Percentiles rank a stretch among this genome's conserved stretches.
These are phyloP conservation scores for Cladorrhinum samala DNA, from an alignment of 495 filamentous ascomycete species.

Conservation along the genomic window DNA sequence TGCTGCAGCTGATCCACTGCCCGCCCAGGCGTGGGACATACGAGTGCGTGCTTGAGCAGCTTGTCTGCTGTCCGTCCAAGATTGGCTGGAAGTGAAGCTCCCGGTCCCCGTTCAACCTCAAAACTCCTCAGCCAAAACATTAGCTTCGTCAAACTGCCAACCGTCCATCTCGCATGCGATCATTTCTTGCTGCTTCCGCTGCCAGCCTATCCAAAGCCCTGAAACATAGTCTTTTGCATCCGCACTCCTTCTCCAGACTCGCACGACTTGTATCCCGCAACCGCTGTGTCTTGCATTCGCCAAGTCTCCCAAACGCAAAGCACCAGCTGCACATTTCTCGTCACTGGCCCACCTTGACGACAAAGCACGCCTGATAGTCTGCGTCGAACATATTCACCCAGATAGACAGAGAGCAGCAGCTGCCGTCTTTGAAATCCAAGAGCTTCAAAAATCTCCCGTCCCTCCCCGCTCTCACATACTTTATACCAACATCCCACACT, in stretches of 20 bases:
- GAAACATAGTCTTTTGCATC: no score
- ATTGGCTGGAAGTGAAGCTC: conserved; percentile 11
- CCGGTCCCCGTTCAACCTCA: not conserved
- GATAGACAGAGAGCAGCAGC: no score
- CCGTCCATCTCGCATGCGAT: not conserved
- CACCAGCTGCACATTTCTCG: not conserved
- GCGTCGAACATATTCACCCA: no score
- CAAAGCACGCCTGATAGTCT: not conserved
- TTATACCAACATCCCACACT: no score
- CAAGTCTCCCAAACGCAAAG: not conserved
- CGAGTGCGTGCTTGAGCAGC: no score
- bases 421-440: no score
- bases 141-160: conserved; percentile 1
- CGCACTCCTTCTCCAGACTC: no score
- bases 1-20: conserved; percentile 22
- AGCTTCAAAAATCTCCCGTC: not conserved
- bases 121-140: not conserved
- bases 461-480: not conserved
- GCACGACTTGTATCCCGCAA: no score
- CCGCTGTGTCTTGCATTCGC: not conserved
- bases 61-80: not conserved
- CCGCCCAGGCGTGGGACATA: conserved; percentile 3
- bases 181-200: not conserved
- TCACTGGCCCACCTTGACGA: not conserved
- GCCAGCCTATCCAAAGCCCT: not conserved